phyloP scores from a whole-genome alignment of 75 land plant species.

The Adiantum capillusveneris region DNA sequence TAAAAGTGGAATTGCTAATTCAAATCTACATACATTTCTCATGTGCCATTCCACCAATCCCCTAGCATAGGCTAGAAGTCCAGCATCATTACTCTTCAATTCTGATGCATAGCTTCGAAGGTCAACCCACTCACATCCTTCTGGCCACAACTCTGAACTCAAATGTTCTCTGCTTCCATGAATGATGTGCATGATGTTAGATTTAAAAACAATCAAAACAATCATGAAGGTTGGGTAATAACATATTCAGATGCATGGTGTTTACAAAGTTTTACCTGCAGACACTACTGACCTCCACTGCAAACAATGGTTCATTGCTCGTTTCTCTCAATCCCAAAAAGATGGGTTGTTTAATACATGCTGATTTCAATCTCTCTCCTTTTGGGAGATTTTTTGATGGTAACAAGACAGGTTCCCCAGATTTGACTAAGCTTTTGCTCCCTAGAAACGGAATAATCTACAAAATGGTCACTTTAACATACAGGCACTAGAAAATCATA shows the following conservation, averaged over 20 bases:
- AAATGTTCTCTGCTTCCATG: slow-evolving; percentile 26
- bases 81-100: slow-evolving; percentile 30
- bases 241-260: neutral
- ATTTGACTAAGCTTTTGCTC: slow-evolving; percentile 17
- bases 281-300: slow-evolving; percentile 14
- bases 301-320: slow-evolving; percentile 23
- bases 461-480: neutral
- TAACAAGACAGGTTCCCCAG: slow-evolving; percentile 20
- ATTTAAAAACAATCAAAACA: neutral
- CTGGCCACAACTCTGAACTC: slow-evolving; percentile 21
- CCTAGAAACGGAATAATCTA: slow-evolving; percentile 28
- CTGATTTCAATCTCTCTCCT: slow-evolving; percentile 3
- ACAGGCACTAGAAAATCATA: neutral
- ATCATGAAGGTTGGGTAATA: neutral
- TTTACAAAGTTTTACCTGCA: slow-evolving; percentile 13
- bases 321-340: slow-evolving; percentile 21
- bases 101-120: slow-evolving; percentile 38
- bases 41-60: slow-evolving; percentile 49
- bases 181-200: neutral
- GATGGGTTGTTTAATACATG: slow-evolving; percentile 6
- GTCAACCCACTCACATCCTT: slow-evolving; percentile 38
- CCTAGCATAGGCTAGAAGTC: slow-evolving; percentile 43
- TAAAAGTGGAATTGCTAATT: no score
- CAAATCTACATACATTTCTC: slow-evolving; percentile 29
- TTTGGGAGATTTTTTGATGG: slow-evolving; percentile 7